phyloP scores from a whole-genome alignment of 495 filamentous ascomycete species.

The Patellaria atrata region DNA sequence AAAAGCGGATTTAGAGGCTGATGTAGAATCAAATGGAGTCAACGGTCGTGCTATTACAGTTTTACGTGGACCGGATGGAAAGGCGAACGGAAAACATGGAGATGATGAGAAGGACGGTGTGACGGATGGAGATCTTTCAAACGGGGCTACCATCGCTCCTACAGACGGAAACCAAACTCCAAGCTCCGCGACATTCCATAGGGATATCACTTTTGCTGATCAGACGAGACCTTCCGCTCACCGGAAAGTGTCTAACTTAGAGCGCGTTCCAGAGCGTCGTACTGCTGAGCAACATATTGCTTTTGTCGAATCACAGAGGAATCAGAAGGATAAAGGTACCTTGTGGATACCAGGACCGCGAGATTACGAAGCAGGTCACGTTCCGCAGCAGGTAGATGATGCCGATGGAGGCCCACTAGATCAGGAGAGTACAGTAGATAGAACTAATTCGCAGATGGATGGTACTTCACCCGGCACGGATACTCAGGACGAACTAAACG shows the following conservation, averaged over 20 bases:
- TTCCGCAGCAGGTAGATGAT: constrained; percentile 45
- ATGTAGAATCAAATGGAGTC: constrained; percentile 51
- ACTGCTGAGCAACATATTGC: constrained; percentile 68
- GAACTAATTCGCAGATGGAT: constrained; percentile 5
- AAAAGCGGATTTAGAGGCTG: constrained; percentile 23
- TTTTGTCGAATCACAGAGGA: constrained; percentile 73
- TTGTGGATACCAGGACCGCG: constrained; percentile 76
- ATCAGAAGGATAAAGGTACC: constrained; percentile 51
- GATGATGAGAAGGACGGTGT: constrained; percentile 14
- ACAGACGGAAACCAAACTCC: constrained; percentile 13
- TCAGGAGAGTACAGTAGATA: constrained; percentile 4
- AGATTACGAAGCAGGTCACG: constrained; percentile 67
- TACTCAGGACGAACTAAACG: constrained; percentile 21
- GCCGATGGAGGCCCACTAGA: constrained; percentile 8
- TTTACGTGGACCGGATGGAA: constrained; percentile 37
- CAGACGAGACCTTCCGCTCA: constrained; percentile 21
- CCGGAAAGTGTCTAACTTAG: constrained; percentile 8
- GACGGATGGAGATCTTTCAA: constrained; percentile 20
- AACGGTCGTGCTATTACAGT: constrained; percentile 59
- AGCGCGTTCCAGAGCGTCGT: constrained; percentile 37
- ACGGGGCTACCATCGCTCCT: too few relatives aligned
- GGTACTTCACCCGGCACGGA: too few relatives aligned
- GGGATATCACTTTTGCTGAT: constrained; percentile 49
- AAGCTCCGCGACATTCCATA: constrained; percentile 16
- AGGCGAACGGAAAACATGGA: constrained; percentile 35